Base-by-base conservation (phyloP, 148 eudicot genomes). In the Cornus suecica region DNA sequence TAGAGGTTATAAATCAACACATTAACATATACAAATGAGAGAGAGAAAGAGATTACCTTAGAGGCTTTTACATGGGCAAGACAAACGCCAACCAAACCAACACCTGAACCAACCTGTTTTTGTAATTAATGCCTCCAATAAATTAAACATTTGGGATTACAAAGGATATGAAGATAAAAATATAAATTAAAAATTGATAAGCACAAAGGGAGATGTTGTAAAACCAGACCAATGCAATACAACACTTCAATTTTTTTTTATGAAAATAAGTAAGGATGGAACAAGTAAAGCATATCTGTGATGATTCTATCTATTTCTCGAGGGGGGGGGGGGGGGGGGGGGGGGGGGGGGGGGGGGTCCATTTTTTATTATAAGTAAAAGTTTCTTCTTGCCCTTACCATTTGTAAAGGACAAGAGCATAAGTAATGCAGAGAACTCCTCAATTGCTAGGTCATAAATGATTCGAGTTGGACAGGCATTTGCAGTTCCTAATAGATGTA, bases 61-160 rank as follows among this genome's bases (percentile, higher is more conserved):
- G 97, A 92, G 62, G 94, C 94, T 80, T 88, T 87, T 54, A 80
- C 94, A 74, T 85, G 87, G 61, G 88, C 79, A 62, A 95, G 90
- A 81, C 97, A 92, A 20, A 91, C 71, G 70, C 99, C 99, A 80
- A 92, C 87, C 90, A 95, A 80, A 71, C 97, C 99, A 73, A 88
- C 97, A 64, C 99, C 99, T 8, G 99, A 89, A 74, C 99, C 99
- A 82, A 95, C 89, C 99, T 95, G 89, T 69, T 75, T 34, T 79
- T 23, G 8, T n/a, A 18, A 37, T 37, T 37, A 37, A 37, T 37
- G 42, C 42, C 42, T 37, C 42, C 42, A 37, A 52, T 37, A 37
- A 37, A 3, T 37, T 37, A 3, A 37, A 37, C 15, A 11, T 48
- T 11, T 48, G 5, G 23, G 23, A 58, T 58, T 58, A 58, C 9